Evolutionary conservation across 176 grass and related monocot genomes (phyloP).

Genomic region (Thalia dealbata): DNA sequence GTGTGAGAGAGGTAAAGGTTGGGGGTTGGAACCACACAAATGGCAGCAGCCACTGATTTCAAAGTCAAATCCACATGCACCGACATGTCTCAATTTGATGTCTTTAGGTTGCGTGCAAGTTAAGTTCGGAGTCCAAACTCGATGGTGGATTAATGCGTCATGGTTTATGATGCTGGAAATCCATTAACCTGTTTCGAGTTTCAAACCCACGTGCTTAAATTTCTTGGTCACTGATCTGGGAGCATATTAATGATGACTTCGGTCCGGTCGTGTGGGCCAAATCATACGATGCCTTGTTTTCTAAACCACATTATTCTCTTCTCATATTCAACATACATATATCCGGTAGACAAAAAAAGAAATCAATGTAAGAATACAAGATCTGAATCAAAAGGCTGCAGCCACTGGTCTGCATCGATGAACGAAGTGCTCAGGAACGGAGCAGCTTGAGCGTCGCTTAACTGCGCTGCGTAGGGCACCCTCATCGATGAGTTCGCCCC

Average conservation of each 20-base stretch:
- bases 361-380: too few species aligned
- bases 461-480: constrained; percentile 40
- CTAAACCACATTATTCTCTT: too few species aligned
- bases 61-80: background rate
- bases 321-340: too few species aligned
- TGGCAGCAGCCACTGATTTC: background rate
- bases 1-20: background rate
- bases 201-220: too few species aligned
- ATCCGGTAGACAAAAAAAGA: too few species aligned
- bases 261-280: too few species aligned
- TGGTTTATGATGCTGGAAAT: too few species aligned
- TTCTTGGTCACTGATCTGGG: too few species aligned
- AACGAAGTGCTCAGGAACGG: constrained; percentile 61
- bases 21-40: background rate
- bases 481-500: constrained; percentile 51
- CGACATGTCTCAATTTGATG: background rate
- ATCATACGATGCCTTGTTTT: too few species aligned
- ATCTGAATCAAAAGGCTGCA: constrained; percentile 35
- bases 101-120: background rate
- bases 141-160: background rate
- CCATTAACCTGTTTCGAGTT: too few species aligned
- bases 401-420: constrained; percentile 67
- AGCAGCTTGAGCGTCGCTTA: constrained; percentile 55
- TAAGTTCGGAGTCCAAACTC: background rate
- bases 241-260: too few species aligned